Conservation (phyloP, 495 filamentous ascomycete species). For the Neurospora sp. region DNA sequence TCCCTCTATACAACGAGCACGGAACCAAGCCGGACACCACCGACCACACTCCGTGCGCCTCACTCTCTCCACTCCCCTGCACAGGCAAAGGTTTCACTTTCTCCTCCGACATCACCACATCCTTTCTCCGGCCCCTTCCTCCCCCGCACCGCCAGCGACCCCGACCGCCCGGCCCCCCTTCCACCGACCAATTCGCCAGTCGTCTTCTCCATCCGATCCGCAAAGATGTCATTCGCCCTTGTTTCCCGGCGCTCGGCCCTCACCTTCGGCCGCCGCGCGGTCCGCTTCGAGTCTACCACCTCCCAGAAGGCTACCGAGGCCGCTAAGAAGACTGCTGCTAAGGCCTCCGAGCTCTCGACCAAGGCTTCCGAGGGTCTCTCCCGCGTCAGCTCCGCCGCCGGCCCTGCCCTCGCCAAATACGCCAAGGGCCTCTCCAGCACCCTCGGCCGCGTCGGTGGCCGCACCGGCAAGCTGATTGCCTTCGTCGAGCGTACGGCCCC, state of each 20-base stretch:
- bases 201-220: not conserved
- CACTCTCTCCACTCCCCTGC: not conserved
- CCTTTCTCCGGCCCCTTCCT: conserved; percentile 7
- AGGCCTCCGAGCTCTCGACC: conserved; percentile 52
- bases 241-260: conserved; percentile 25
- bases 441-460: conserved; percentile 70
- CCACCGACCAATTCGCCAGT: not conserved
- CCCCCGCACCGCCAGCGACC: conserved; percentile 5
- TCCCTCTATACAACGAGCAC: conserved; percentile 5
- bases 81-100: not conserved
- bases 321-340: conserved; percentile 56
- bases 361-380: conserved; percentile 84
- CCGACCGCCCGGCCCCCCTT: not conserved
- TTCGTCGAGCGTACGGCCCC: conserved; percentile 72
- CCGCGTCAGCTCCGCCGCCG: conserved; percentile 69
- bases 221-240: conserved; percentile 23
- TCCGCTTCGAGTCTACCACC: conserved; percentile 40
- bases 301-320: conserved; percentile 51
- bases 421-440: conserved; percentile 53
- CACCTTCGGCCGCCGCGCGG: conserved; percentile 32
- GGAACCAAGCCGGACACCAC: not conserved
- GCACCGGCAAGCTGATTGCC: conserved; percentile 68
- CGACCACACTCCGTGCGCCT: not conserved
- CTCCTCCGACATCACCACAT: conserved; percentile 1
- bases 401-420: conserved; percentile 62